Conservation (phyloP, 345 rosid species). For the Cardamine resedifolia region DNA sequence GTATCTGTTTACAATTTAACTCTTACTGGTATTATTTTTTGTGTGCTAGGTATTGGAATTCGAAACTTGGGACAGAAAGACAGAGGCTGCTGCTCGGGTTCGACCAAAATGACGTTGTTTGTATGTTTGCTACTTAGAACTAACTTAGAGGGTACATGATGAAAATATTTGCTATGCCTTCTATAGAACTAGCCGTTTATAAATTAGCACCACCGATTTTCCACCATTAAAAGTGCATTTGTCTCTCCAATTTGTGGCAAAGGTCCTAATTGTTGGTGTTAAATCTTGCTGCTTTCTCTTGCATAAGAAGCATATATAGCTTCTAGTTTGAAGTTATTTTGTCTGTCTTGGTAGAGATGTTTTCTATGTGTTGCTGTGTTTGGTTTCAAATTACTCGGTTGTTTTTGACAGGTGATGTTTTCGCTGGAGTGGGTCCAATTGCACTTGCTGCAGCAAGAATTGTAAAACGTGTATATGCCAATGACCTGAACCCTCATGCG, state of each 20-base stretch:
- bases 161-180: slow-evolving; percentile 1
- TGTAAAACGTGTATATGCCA: slow-evolving; percentile 82
- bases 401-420: slow-evolving; percentile 71
- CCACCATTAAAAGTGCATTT: neutral
- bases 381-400: slow-evolving; percentile 11
- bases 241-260: slow-evolving; percentile 1
- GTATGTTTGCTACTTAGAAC: slow-evolving; percentile 53
- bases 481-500: slow-evolving; percentile 86
- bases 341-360: neutral
- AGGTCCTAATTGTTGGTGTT: slow-evolving; percentile 1
- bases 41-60: slow-evolving; percentile 83
- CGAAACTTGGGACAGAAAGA: slow-evolving; percentile 87
- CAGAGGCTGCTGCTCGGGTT: slow-evolving; percentile 71
- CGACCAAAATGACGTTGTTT: slow-evolving; percentile 64
- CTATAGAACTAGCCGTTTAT: slow-evolving; percentile 1
- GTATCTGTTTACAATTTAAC: slow-evolving; percentile 20
- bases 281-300: neutral
- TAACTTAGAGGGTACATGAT: slow-evolving; percentile 25
- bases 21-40: neutral
- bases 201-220: neutral
- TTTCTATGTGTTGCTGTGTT: neutral
- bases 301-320: slow-evolving; percentile 13
- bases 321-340: neutral
- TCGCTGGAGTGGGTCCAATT: slow-evolving; percentile 83
- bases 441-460: slow-evolving; percentile 79